These are phyloP conservation scores for Plantago rigida DNA, from an alignment of 305 asterid species.

Conservation along the genomic window DNA sequence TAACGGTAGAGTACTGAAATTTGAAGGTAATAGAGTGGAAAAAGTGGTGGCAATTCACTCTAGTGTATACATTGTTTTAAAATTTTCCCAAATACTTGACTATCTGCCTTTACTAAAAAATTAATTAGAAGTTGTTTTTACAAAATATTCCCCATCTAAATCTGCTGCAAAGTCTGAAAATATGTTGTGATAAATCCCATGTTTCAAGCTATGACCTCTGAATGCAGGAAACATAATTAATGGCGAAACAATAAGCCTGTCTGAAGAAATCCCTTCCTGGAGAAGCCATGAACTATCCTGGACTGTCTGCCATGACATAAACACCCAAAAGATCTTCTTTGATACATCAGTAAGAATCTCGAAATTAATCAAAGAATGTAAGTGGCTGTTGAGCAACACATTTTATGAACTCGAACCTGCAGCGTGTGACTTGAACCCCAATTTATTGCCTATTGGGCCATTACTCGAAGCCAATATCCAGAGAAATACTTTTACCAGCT, in stretches of 20 bases:
- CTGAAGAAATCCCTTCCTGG: constrained; percentile 30
- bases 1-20: too few species aligned
- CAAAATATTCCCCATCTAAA: not conserved
- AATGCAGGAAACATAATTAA: constrained; percentile 25
- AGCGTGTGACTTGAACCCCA: constrained; percentile 30
- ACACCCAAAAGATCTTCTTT: constrained; percentile 30
- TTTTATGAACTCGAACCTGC: constrained; percentile 39
- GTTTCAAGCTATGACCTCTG: not conserved
- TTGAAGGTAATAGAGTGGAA: too few species aligned
- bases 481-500: constrained; percentile 6
- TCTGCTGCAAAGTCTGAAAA: not conserved
- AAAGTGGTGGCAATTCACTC: too few species aligned
- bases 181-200: not conserved
- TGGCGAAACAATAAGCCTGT: constrained; percentile 27
- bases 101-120: too few species aligned
- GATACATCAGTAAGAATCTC: constrained; percentile 12
- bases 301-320: constrained; percentile 24
- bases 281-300: constrained; percentile 27
- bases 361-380: constrained; percentile 7
- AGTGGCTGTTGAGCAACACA: constrained; percentile 37
- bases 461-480: constrained; percentile 15
- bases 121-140: not conserved
- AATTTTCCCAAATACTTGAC: too few species aligned
- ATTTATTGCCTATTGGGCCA: constrained; percentile 35
- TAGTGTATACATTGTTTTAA: too few species aligned